Percentiles rank a stretch among this genome's conserved stretches.
These are phyloP conservation scores for Trichosporon sp. DNA, from an alignment of 1,284 basidiomycete genomes.

Conservation along the genomic window DNA sequence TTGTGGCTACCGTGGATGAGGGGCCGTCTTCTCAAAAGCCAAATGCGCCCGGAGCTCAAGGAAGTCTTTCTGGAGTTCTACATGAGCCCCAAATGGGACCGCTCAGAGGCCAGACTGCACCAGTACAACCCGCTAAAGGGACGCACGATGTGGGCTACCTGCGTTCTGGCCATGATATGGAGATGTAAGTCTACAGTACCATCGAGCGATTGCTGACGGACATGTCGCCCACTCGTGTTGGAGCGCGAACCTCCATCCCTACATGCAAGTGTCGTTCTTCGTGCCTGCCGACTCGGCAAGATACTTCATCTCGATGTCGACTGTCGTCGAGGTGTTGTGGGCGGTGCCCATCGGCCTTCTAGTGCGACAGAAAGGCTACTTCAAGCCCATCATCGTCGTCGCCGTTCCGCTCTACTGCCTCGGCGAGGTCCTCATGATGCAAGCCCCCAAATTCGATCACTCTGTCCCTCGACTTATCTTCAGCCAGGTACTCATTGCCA, in stretches of 20 bases:
- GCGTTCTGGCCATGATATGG: conserved; percentile 41
- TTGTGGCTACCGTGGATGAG: conserved; percentile 24
- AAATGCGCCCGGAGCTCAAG: conserved; percentile 39
- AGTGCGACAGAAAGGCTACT: conserved; percentile 41
- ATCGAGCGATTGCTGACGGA: conserved; percentile 29
- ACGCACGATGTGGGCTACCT: conserved; percentile 25
- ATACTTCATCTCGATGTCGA: conserved; percentile 44
- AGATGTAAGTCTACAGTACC: conserved; percentile 40
- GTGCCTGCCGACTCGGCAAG: conserved; percentile 41
- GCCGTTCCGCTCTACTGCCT: conserved; percentile 43
- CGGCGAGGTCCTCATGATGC: conserved; percentile 47
- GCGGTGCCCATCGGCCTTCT: conserved; percentile 41
- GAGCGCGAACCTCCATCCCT: conserved; percentile 39
- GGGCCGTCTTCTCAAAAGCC: conserved; percentile 38
- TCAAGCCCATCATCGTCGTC: conserved; percentile 41
- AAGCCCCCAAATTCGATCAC: conserved; percentile 41
- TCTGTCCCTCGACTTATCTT: conserved; percentile 30
- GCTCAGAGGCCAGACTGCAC: background rate
- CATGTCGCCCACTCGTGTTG: conserved; percentile 40
- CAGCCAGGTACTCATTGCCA: conserved; percentile 46
- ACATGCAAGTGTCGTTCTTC: conserved; percentile 44
- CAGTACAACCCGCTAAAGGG: background rate
- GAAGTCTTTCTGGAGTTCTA: background rate
- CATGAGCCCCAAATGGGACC: background rate
- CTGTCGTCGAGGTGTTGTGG: conserved; percentile 42